These are phyloP conservation scores for Scalesia atractyloides DNA, from an alignment of 129 eudicot genomes.

Conservation along the genomic window DNA sequence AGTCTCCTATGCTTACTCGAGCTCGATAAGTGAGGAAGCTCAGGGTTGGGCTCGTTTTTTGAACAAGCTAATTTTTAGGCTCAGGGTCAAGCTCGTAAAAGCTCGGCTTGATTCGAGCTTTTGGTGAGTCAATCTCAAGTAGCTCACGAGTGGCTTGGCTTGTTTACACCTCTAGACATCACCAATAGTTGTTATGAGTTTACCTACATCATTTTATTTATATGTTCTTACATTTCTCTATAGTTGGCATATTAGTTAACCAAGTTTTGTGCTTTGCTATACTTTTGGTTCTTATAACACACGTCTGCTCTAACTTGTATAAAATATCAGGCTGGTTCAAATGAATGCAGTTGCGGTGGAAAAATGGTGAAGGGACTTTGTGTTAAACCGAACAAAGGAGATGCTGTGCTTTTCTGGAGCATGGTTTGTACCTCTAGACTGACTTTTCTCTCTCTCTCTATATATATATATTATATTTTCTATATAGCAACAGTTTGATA, in stretches of 20 bases:
- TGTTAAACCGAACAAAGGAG: slow-evolving; percentile 90
- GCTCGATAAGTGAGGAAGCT: too few relatives aligned
- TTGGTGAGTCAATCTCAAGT: too few relatives aligned
- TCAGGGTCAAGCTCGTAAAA: too few relatives aligned
- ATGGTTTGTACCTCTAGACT: slow-evolving; percentile 64
- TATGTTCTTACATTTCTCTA: not conserved
- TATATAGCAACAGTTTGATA: slow-evolving; percentile 10
- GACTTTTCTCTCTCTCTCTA: too few relatives aligned
- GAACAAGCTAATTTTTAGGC: too few relatives aligned
- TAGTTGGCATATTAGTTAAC: slow-evolving; percentile 4
- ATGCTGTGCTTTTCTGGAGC: slow-evolving; percentile 99
- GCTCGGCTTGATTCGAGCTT: too few relatives aligned
- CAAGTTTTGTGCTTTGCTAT: not conserved
- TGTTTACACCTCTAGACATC: not conserved
- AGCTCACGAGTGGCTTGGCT: too few relatives aligned
- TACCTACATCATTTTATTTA: not conserved
- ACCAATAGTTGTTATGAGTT: not conserved
- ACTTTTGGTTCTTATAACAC: not conserved
- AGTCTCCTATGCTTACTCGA: too few relatives aligned
- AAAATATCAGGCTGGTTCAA: slow-evolving; percentile 78
- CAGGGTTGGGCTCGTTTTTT: too few relatives aligned
- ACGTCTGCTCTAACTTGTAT: slow-evolving; percentile 4
- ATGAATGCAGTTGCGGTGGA: slow-evolving; percentile 96
- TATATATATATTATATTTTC: not conserved
- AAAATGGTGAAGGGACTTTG: slow-evolving; percentile 77